Evolutionary conservation across 768 basidiomycete species (phyloP).

Genomic region (Saitozyma podzolica): DNA sequence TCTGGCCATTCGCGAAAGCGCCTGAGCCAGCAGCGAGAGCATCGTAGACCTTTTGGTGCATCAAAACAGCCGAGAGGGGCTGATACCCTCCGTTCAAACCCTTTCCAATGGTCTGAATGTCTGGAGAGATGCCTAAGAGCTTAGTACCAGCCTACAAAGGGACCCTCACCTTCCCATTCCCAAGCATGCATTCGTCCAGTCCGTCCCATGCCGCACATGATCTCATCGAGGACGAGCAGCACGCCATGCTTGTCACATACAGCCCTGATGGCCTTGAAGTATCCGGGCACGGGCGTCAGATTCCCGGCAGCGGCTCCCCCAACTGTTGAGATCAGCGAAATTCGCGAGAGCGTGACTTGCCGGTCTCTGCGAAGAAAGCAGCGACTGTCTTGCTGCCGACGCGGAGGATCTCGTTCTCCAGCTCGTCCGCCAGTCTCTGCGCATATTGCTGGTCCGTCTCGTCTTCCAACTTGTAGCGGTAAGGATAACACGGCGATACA

Average conservation of each 20-base stretch:
- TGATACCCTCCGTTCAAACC: slow-evolving; percentile 87
- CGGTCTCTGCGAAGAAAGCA: slow-evolving; percentile 25
- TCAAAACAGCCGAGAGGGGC: slow-evolving; percentile 74
- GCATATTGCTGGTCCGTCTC: slow-evolving; percentile 82
- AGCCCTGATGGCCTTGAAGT: slow-evolving; percentile 69
- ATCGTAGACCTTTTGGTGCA: slow-evolving; percentile 68
- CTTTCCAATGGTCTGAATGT: slow-evolving; percentile 82
- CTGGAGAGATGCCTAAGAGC: too few relatives aligned
- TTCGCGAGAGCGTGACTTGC: too few relatives aligned
- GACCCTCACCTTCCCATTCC: slow-evolving; percentile 59
- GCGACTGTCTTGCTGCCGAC: slow-evolving; percentile 77
- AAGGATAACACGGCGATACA: slow-evolving; percentile 69
- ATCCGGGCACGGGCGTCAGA: slow-evolving; percentile 76
- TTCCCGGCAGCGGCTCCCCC: slow-evolving; percentile 82
- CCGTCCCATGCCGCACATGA: slow-evolving; percentile 90
- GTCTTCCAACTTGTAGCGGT: slow-evolving; percentile 66
- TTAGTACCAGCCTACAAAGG: neutral
- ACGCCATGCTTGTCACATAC: slow-evolving; percentile 58
- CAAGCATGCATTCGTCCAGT: slow-evolving; percentile 86
- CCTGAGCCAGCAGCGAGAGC: slow-evolving; percentile 61
- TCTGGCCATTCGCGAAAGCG: slow-evolving; percentile 29
- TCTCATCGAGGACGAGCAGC: slow-evolving; percentile 85
- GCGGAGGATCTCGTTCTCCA: slow-evolving; percentile 81
- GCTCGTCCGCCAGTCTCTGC: slow-evolving; percentile 70
- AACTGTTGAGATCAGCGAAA: slow-evolving; percentile 57